phyloP scores from a whole-genome alignment of 1,139 yeast species.

The Sugiyamaella paludigena region DNA sequence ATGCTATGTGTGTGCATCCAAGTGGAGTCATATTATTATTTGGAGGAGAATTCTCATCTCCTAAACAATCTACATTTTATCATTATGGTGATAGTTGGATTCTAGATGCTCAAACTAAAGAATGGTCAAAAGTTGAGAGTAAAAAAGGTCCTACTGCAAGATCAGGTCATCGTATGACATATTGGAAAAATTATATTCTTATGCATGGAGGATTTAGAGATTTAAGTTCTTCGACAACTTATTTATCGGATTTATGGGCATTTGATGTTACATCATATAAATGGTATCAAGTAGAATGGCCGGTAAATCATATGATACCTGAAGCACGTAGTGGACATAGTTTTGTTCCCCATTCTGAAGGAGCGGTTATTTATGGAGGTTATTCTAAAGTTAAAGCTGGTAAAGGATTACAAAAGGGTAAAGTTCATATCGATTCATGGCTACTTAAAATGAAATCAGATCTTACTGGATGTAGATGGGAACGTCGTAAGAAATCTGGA shows the following conservation, averaged over 20 bases:
- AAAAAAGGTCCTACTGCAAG: slow-evolving; percentile 79
- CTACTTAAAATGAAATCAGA: slow-evolving; percentile 82
- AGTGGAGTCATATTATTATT: slow-evolving; percentile 80
- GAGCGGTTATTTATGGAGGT: slow-evolving; percentile 89
- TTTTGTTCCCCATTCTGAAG: slow-evolving; percentile 75
- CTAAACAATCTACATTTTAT: slow-evolving; percentile 92
- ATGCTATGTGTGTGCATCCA: slow-evolving; percentile 92
- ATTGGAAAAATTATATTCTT: slow-evolving; percentile 86
- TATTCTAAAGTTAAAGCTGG: slow-evolving; percentile 90
- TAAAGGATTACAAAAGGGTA: slow-evolving; percentile 87
- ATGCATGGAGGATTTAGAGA: slow-evolving; percentile 94
- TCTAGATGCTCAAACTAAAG: slow-evolving; percentile 75
- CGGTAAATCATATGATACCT: slow-evolving; percentile 75
- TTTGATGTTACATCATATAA: slow-evolving; percentile 86
- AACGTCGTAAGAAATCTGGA: slow-evolving; percentile 84
- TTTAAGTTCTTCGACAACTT: slow-evolving; percentile 77
- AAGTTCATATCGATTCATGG: slow-evolving; percentile 89
- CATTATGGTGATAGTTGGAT: slow-evolving; percentile 98
- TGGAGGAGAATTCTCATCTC: slow-evolving; percentile 97
- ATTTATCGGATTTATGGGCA: slow-evolving; percentile 84
- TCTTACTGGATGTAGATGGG: slow-evolving; percentile 78
- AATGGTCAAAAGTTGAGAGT: slow-evolving; percentile 84
- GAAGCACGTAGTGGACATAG: slow-evolving; percentile 96
- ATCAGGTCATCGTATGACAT: slow-evolving; percentile 87
- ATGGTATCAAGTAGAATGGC: slow-evolving; percentile 89